These are phyloP conservation scores for Royoungia palumana DNA, from an alignment of 768 basidiomycete species.

Conservation along the genomic window DNA sequence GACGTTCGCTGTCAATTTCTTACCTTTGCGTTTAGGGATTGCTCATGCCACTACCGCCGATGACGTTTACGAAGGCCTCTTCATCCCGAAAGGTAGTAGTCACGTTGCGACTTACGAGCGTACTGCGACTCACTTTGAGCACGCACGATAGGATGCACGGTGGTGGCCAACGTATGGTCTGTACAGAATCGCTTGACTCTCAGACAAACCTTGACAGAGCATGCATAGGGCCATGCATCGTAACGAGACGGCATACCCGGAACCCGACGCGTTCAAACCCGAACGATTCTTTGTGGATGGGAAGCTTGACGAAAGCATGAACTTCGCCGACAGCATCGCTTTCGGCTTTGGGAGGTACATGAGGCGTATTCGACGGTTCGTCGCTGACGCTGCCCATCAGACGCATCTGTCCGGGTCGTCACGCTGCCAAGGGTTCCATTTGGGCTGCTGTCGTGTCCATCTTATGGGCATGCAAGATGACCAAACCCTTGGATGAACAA, in stretches of 20 bases:
- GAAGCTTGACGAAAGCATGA: slow-evolving; percentile 6
- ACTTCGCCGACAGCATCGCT: too few relatives aligned
- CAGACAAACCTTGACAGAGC: background rate
- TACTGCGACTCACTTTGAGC: slow-evolving; percentile 9
- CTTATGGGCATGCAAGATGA: too few relatives aligned
- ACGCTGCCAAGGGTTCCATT: too few relatives aligned
- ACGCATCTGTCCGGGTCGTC: too few relatives aligned
- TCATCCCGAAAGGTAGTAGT: slow-evolving; percentile 39
- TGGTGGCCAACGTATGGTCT: slow-evolving; percentile 37
- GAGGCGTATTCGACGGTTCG: too few relatives aligned
- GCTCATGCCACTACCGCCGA: slow-evolving; percentile 23
- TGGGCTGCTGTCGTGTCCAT: too few relatives aligned
- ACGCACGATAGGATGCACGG: slow-evolving; percentile 13
- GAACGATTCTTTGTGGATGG: slow-evolving; percentile 24
- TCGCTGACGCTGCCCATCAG: too few relatives aligned
- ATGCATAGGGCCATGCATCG: slow-evolving; percentile 22
- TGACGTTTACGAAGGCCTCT: slow-evolving; percentile 32
- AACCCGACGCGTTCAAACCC: slow-evolving; percentile 25
- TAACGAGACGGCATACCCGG: slow-evolving; percentile 15
- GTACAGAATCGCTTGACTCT: too few relatives aligned
- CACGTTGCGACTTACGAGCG: too few relatives aligned
- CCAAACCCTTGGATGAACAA: too few relatives aligned
- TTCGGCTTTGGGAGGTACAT: too few relatives aligned
- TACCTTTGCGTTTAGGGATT: slow-evolving; percentile 12
- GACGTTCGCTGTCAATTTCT: background rate